Evolutionary conservation across 345 rosid species (phyloP).

Genomic region (Moringa oleifera): DNA sequence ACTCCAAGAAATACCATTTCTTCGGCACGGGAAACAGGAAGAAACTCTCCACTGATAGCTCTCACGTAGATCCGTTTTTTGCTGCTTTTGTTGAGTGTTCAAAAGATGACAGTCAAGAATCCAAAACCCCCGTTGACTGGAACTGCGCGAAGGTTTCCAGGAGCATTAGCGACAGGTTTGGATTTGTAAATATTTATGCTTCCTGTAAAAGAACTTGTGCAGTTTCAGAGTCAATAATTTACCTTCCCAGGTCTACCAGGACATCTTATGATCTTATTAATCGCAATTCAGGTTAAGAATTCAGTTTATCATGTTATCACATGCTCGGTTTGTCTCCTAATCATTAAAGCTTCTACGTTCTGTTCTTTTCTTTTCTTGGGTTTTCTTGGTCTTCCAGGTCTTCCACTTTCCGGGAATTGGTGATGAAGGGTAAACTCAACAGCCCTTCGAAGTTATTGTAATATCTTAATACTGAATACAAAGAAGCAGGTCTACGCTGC

Average conservation of each 20-base stretch:
- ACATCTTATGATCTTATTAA: constrained; percentile 30
- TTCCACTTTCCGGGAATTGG: too few relatives aligned
- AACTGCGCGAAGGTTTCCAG: constrained; percentile 26
- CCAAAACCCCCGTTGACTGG: constrained; percentile 11
- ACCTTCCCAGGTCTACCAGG: constrained; percentile 47
- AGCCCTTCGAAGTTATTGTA: too few relatives aligned
- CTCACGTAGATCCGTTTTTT: constrained; percentile 56
- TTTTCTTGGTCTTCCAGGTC: too few relatives aligned
- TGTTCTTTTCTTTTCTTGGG: too few relatives aligned
- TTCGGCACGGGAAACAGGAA: constrained; percentile 17
- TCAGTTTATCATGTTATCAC: too few relatives aligned
- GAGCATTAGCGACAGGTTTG: constrained; percentile 45
- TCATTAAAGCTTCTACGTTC: constrained; percentile 13
- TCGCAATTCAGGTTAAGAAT: constrained; percentile 17
- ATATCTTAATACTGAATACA: too few relatives aligned
- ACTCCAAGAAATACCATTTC: constrained; percentile 21
- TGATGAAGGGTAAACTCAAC: too few relatives aligned
- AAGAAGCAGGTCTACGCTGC: too few relatives aligned
- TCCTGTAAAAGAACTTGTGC: constrained; percentile 64
- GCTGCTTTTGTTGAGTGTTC: constrained; percentile 78
- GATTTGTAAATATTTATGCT: constrained; percentile 52
- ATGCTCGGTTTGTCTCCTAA: constrained; percentile 18
- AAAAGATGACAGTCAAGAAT: constrained; percentile 31
- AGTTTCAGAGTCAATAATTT: constrained; percentile 67
- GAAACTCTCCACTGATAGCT: constrained; percentile 17